Evolutionary conservation across 495 filamentous ascomycete species (phyloP), one percentile per base, ranked within the genome.

Genomic region (Penicillium robsamsonii): DNA sequence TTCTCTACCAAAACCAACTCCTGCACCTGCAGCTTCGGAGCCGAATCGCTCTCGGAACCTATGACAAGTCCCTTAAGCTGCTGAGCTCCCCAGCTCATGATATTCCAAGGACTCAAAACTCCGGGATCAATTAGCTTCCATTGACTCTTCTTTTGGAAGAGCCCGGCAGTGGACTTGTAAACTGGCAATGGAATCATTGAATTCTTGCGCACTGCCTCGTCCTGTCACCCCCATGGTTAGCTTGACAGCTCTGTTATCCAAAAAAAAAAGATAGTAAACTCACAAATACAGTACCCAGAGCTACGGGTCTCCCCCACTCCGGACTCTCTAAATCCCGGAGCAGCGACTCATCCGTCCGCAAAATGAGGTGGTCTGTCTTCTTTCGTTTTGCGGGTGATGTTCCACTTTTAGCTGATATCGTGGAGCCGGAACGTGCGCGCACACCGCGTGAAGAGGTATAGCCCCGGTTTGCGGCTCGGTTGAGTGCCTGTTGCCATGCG

Each of bases 231-330:
- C 13, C 53, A 33, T 47, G 4, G n/a, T 51, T 29, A 51, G 35
- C n/a, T 25, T 29, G 4, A 38, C 3, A 24, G 35, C 5, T 6
- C 13, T 4, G 25, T 6, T 6, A 12, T n/a, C 4, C 31, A 50
- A 17, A 49, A 13, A 49, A 13, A 18, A 4, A 52, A 29, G 20
- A 12, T 2, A 7, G 22, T 18, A 25, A 0, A 64, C 63, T 31
- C 75, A 85, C 83, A 65, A 97, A 75, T 40, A 93, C 94, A 22
- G 86, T 80, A 3, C 86, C 87, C 3, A 98, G 73, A 8, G 87
- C 90, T n/a, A 93, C 77, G 18, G 94, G 94, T 22, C 85, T 79
- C 18, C 94, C 95, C 75, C 82, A 95, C 67, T 95, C 86, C 44
- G 83, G 81, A 15, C 79, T 85, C 62, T 92, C 87, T 58, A 98